Evolutionary conservation across 805 yeast species (phyloP), one percentile per base, ranked within the genome.

Genomic region (Kodamaea hsintzibuensis): DNA sequence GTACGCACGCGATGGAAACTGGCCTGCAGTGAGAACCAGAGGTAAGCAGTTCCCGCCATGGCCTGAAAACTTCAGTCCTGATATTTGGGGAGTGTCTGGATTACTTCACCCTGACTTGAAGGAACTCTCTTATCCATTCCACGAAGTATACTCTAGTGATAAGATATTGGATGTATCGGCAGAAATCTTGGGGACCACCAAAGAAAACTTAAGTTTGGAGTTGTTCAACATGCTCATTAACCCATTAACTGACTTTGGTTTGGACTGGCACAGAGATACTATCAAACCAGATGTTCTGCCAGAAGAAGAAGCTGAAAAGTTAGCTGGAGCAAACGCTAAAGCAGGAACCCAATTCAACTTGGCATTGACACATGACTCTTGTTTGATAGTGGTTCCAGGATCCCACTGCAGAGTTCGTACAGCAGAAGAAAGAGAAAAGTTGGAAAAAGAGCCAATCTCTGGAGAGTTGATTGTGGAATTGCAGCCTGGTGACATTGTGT

Each of bases 31-130:
- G 13, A 69, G 84, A 56, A 77, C 82, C 2, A 63, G 76, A 46
- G 83, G 82, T 6, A 80, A 80, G 56, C 84, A 80, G 59, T 80
- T 80, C 58, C 84, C 84, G 7, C 84, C 84, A n/a, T 80, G 84
- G 84, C 82, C 82, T 14, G 68, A 67, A 51, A 75, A 77, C 53
- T 76, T 71, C 58, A 71, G 73, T 51, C 82, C 82, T 2, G 83
- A 80, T 55, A 79, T 80, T 53, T 80, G 84, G 84, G 84, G 84
- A 0, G 69, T 80, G 8, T 64, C 77, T 3, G 80, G 80, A 7
- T 67, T 80, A 45, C 64, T 80, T 61, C 77, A 80, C 57, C 84
- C 84, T 0, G 78, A 72, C 42, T 62, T 78, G 55, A 70, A 71
- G 1, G 73, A 70, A 3, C 57, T 70, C 52, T 64, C 76, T 2